phyloP scores from a whole-genome alignment of 805 yeast species.

The Saccharomycopsis capsularis region DNA sequence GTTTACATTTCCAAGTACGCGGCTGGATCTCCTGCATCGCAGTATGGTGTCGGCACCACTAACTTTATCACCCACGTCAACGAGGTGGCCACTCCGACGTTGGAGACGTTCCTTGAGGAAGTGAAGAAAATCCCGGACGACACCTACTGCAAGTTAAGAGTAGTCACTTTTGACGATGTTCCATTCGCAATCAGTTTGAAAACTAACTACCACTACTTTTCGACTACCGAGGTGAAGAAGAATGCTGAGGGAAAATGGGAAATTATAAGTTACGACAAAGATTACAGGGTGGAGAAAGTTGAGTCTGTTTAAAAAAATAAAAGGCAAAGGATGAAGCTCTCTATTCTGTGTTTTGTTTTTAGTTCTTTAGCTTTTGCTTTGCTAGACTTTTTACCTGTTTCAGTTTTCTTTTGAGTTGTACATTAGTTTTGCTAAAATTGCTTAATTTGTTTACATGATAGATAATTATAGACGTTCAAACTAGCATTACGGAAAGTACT shows the following conservation, averaged over 20 bases:
- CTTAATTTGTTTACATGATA: not conserved
- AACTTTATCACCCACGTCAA: constrained; percentile 17
- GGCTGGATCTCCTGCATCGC: constrained; percentile 60
- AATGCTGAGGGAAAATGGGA: constrained; percentile 24
- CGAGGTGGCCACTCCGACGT: constrained; percentile 37
- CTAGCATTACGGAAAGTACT: no score
- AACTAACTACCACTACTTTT: constrained; percentile 23
- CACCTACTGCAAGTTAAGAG: constrained; percentile 71
- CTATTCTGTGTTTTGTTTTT: not conserved
- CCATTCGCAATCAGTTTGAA: constrained; percentile 52
- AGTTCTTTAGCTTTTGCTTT: no score
- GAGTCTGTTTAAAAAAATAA: no score
- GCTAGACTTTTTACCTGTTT: not conserved
- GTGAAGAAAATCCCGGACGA: constrained; percentile 70
- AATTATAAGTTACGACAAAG: constrained; percentile 7
- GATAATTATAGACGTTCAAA: no score
- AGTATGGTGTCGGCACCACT: constrained; percentile 8
- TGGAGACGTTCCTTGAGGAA: constrained; percentile 58
- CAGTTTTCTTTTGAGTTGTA: not conserved
- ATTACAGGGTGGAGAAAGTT: not conserved
- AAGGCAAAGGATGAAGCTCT: not conserved
- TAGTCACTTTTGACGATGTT: constrained; percentile 78
- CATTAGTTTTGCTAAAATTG: not conserved
- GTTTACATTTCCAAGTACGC: constrained; percentile 76
- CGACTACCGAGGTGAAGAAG: constrained; percentile 40